Evolutionary conservation across 176 grass and related monocot genomes (phyloP).

Genomic region (Eleusine coracana): DNA sequence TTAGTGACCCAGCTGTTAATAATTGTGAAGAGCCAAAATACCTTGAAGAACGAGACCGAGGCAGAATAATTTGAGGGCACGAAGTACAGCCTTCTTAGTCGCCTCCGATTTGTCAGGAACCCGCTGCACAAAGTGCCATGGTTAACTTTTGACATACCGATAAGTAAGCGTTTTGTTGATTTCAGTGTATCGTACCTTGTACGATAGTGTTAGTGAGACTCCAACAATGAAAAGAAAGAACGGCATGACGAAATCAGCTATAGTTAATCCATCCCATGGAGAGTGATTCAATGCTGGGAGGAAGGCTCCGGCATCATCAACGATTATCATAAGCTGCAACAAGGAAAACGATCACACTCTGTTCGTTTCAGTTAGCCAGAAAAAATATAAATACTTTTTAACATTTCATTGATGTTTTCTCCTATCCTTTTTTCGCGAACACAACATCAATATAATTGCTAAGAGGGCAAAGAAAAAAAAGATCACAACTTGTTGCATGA

Average conservation of each 20-base stretch:
- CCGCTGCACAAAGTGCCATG: constrained; percentile 47
- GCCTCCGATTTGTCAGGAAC: constrained; percentile 60
- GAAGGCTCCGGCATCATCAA: constrained; percentile 81
- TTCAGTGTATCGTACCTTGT: constrained; percentile 67
- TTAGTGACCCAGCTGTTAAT: background rate
- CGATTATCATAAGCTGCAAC: constrained; percentile 93
- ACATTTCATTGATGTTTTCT: background rate
- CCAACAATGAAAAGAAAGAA: constrained; percentile 97
- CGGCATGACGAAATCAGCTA: constrained; percentile 97
- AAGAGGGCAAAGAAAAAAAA: background rate
- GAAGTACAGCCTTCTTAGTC: constrained; percentile 72
- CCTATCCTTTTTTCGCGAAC: background rate
- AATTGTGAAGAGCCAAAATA: constrained; percentile 23
- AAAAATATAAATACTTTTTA: background rate
- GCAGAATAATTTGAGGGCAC: constrained; percentile 74
- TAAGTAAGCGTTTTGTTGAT: background rate
- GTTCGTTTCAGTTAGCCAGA: background rate
- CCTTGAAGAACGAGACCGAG: constrained; percentile 95
- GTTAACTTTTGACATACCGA: background rate
- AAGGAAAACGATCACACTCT: background rate
- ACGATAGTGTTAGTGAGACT: constrained; percentile 74
- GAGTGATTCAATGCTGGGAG: constrained; percentile 72
- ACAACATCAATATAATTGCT: background rate
- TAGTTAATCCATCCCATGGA: constrained; percentile 75
- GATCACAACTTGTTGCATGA: no score